Evolutionary conservation across 164 flowering plant genomes (phyloP), one percentile per base, ranked within the genome.

Genomic region (Aristolochia californica): DNA sequence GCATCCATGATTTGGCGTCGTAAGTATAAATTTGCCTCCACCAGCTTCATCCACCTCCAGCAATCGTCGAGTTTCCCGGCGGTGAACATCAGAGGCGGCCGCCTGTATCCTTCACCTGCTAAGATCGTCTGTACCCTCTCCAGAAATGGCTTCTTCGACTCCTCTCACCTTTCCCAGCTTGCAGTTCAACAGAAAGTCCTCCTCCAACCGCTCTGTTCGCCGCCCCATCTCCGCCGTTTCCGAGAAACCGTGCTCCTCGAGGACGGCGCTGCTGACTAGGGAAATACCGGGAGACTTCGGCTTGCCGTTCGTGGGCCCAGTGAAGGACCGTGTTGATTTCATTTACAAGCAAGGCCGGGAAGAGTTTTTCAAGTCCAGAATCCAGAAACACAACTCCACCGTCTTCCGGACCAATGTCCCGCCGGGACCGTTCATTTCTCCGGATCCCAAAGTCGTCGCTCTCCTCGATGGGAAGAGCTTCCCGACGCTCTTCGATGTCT

Each of bases 361-460:
- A 0, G 85, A 79, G 49, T 91, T 63, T 67, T 80, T 88, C 79
- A 77, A 66, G 48, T 77, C 91, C 24, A 68, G 77, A 24, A 60
- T 77, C 17, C 71, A 74, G 34, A 81, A 76, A 40, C 68, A 86
- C 71, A 27, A 72, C 45, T 91, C 98, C 22, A 88, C 95, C 0
- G 87, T 91, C 25, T 86, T 80, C 69, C 59, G 90, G 14, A 65
- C 77, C 64, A 91, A 88, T 78, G 78, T 91, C 83, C 93, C 96
- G 7, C 96, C 98, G 0, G 96, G 94, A 0, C 96, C 89, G 15
- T 62, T 68, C 64, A 80, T 85, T 55, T 54, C 91, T 20, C 5
- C 60, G 11, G 61, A 84, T 64, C 73, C 96, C 0, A 67, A 66
- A 3, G 96, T 81, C 65, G 61, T 91, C 66, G 85, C 73, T 24